Conservation (phyloP, 2,329 filamentous ascomycete genomes). For the Colletotrichum tabaci region DNA sequence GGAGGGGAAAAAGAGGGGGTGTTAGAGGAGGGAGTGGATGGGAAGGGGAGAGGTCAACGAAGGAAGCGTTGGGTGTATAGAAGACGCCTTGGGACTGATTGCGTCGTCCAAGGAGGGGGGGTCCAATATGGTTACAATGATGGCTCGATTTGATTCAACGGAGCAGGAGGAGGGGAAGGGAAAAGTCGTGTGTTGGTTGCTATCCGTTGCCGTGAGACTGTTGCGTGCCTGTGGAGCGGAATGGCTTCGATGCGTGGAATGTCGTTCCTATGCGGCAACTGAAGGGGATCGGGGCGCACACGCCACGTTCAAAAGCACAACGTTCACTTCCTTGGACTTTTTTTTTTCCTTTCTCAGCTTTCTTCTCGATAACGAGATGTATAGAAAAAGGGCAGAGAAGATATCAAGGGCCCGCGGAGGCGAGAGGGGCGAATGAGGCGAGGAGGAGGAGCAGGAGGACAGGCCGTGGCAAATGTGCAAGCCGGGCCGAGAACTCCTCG, state of each 20-base stretch:
- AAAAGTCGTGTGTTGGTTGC: background rate
- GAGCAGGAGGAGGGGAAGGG: no score
- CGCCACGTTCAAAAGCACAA: constrained; percentile 17
- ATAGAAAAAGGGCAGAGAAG: constrained; percentile 1
- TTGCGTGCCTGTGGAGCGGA: constrained; percentile 29
- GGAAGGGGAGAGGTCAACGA: constrained; percentile 8
- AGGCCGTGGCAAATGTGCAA: constrained; percentile 19
- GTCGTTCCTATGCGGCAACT: constrained; percentile 23
- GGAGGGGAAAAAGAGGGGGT: background rate
- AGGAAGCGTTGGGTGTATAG: background rate
- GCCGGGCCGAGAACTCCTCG: constrained; percentile 22
- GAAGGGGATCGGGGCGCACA: constrained; percentile 13
- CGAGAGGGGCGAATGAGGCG: background rate
- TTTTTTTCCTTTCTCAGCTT: constrained; percentile 1
- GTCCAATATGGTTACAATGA: constrained; percentile 3
- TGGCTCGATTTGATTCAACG: background rate
- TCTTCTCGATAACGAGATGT: constrained; percentile 13
- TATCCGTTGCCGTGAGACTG: constrained; percentile 38
- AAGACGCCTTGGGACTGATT: constrained; percentile 22
- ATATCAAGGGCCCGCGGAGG: background rate
- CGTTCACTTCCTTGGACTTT: constrained; percentile 3
- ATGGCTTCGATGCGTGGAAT: constrained; percentile 35
- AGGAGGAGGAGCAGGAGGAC: background rate
- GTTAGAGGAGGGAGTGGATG: background rate
- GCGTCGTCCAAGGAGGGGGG: constrained; percentile 4